Evolutionary conservation across 2,329 filamentous ascomycete genomes (phyloP).

Genomic region (Colletotrichum sp.): DNA sequence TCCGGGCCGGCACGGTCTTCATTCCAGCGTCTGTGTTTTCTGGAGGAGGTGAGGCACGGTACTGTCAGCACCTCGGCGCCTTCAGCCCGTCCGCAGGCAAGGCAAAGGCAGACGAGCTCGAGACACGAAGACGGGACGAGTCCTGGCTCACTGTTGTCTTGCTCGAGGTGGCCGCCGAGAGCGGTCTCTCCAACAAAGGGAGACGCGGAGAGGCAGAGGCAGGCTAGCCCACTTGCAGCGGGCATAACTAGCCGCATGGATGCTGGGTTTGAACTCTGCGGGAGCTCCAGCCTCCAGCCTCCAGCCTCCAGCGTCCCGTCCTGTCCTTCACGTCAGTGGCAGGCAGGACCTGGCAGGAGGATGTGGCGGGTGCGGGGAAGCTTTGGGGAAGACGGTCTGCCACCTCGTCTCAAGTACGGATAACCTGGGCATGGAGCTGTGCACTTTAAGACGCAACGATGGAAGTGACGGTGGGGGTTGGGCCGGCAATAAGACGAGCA

Average conservation of each 20-base stretch:
- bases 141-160: not conserved
- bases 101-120: not conserved
- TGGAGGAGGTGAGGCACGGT: not conserved
- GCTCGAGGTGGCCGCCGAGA: not conserved
- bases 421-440: not conserved
- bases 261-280: not conserved
- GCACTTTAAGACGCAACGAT: not conserved
- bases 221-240: not conserved
- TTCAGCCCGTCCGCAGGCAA: not conserved
- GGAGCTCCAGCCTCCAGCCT: not conserved
- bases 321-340: not conserved
- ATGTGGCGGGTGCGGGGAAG: conserved; percentile 7
- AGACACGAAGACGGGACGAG: not conserved
- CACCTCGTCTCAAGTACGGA: not conserved
- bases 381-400: not conserved
- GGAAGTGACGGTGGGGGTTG: not conserved
- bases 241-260: not conserved
- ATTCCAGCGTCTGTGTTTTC: not conserved
- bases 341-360: not conserved
- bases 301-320: not conserved
- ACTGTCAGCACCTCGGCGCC: not conserved
- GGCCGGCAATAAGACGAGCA: not conserved
- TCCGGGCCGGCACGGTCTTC: not conserved
- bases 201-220: not conserved
- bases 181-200: not conserved